A percentile compares a stretch with the other conserved stretches of the same genome.
Evolutionary conservation across 2,329 filamentous ascomycete species (phyloP).

Genomic region (Neospermospora avenae): DNA sequence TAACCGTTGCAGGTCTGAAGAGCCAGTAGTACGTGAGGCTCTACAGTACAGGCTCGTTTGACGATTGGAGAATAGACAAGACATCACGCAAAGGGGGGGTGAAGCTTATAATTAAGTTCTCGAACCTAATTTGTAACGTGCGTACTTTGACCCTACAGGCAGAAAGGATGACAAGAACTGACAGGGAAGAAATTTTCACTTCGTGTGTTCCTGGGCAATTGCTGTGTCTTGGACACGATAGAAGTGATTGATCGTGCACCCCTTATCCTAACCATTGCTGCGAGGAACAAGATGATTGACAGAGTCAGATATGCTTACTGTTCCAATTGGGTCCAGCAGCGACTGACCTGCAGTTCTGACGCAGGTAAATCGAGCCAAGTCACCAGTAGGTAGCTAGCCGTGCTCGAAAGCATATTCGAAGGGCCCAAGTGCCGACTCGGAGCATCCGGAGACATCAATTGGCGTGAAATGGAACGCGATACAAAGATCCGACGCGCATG

Average conservation of each 20-base stretch:
- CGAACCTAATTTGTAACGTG: too few relatives aligned
- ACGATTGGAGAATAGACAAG: background rate
- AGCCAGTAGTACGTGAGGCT: background rate
- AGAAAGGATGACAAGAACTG: background rate
- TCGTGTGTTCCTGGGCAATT: background rate
- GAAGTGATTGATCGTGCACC: background rate
- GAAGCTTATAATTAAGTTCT: background rate
- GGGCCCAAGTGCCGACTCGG: background rate
- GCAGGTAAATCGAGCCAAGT: background rate
- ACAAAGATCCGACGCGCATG: too few relatives aligned
- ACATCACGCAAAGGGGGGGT: background rate
- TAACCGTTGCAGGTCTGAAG: too few relatives aligned
- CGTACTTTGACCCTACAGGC: background rate
- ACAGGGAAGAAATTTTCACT: conserved; percentile 1
- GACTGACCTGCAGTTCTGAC: background rate
- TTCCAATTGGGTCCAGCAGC: background rate
- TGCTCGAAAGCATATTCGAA: too few relatives aligned
- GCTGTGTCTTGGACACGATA: background rate
- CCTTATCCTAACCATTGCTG: background rate
- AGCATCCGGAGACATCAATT: too few relatives aligned
- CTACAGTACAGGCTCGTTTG: background rate
- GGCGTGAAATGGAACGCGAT: background rate
- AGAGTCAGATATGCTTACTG: background rate
- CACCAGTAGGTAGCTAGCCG: background rate
- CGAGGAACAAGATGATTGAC: background rate